Base-by-base conservation (phyloP, 129 eudicot species). In the Flaveria robusta region DNA sequence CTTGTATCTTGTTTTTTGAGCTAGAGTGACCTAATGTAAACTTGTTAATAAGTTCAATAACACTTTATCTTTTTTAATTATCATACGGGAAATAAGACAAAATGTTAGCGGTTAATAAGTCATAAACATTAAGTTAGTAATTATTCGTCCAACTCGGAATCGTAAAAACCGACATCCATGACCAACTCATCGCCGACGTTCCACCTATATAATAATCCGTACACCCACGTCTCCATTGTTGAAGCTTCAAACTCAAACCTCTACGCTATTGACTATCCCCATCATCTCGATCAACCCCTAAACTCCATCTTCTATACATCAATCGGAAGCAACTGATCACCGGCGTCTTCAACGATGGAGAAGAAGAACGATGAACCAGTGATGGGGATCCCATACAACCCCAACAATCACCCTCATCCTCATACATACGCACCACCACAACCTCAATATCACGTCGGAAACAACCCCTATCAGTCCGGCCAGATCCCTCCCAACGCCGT, bases 401-500 rank as follows among this genome's bases (percentile, higher is more conserved):
- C 86, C 41, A 58, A 67, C 11, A 54, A 88, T 71, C 89, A 81
- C 2, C 37, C 1, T 41, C 71, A 18, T 50, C 23, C 58, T 51
- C 58, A 19, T 16, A 52, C 19, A 5, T 52, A 52, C 26, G 62
- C 62, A 59, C 66, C 66, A 23, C 39, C 66, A 26, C 66, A 59
- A 26, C 66, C 16, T 14, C 66, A 59, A 59, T 59, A 59, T 13
- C n/a, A 62, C 68, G 68, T 62, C 18, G 68, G 68, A 26, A 27
- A 62, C 27, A 88, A 88, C 49, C 87, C 89, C 2, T 80, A 88
- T n/a, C 96, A 87, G 77, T 69, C 87, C 46, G 93, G 97, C 2
- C 62, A 46, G 56, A 71, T 91, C 67, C 97, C 97, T 0, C 87
- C 97, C 0, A 87, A 91, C 85, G 98, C 97, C 75, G 66, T 94